Conservation (phyloP, 1,284 basidiomycete species). For the Malassezia brasiliensis region DNA sequence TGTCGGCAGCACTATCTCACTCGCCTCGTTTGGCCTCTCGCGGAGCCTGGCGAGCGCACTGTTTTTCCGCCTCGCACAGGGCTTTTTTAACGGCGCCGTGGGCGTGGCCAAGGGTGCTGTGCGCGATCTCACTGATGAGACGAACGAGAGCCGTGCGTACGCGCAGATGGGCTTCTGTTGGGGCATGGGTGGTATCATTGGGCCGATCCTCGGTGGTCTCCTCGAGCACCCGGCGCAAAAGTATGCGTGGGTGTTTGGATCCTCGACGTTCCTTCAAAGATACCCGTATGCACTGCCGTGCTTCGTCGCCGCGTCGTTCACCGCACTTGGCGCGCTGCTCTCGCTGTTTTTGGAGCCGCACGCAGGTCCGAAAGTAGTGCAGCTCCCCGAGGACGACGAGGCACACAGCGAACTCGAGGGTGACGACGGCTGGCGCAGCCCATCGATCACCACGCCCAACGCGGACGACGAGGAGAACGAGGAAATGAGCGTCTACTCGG, state of each 20-base stretch:
- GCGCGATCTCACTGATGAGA: conserved; percentile 73
- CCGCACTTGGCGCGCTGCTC: conserved; percentile 63
- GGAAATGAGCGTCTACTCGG: neutral
- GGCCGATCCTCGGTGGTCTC: conserved; percentile 63
- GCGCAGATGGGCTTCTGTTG: conserved; percentile 89
- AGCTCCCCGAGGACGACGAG: neutral
- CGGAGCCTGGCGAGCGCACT: conserved; percentile 60
- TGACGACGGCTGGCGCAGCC: neutral
- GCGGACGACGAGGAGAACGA: neutral
- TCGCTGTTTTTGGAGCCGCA: conserved; percentile 80
- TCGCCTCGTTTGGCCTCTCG: conserved; percentile 72
- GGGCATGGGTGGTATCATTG: conserved; percentile 76
- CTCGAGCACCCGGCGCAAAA: conserved; percentile 61
- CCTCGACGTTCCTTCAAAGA: conserved; percentile 57
- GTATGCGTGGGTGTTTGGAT: conserved; percentile 65
- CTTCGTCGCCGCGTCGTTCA: conserved; percentile 52
- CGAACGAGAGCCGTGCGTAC: conserved; percentile 86
- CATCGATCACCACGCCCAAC: neutral
- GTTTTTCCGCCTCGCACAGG: conserved; percentile 78
- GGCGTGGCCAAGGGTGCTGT: conserved; percentile 79
- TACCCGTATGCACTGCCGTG: conserved; percentile 91
- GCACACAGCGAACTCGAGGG: neutral
- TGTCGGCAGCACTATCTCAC: conserved; percentile 69
- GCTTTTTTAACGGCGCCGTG: conserved; percentile 86
- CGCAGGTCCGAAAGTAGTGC: conserved; percentile 50